Base-by-base conservation (phyloP, 1,284 basidiomycete genomes). In the Naganishia sp. region DNA sequence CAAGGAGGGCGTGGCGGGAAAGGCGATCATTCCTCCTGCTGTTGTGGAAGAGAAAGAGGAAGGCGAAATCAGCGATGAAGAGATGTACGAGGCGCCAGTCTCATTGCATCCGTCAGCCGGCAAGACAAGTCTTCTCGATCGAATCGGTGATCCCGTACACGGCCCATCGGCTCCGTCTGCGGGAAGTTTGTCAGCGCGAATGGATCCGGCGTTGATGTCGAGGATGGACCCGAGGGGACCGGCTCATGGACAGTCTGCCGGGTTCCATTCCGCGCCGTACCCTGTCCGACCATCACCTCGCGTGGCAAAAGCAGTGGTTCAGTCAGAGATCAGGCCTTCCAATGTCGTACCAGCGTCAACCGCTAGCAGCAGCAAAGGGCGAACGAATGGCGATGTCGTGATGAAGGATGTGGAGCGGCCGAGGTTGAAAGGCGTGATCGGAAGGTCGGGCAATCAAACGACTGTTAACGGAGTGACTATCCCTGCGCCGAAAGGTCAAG, bases 51-150 rank as follows among this genome's bases (percentile, higher is more conserved):
- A 61, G 21, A 61, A 61, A 25, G 58, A 61, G 21, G 58, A 61
- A 43, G 58, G 58, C 7, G 58, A 61, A 31, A 61, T 61, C 49
- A 61, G 58, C 17, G 58, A 61, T 11, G 58, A 61, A 31, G 58
- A 61, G 58, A 60, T 60, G 57, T 28, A 52, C 15, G n/a, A 56
- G 41, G 54, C 39, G 6, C 54, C 54, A 17, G 25, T 25, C 4
- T 6, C 35, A 13, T 39, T 6, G 7, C 15, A 31, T 32, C 25
- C 42, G 15, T n/a, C 55, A 18, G 45, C 25, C 15, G 28, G 45
- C 5, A 61, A 28, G 41, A 28, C 58, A 23, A 61, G 58, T 51
- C 47, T 61, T 18, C n/a, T 61, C 21, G 58, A 61, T 15, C 58
- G 58, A 18, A 35, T 61, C 5, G 21, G 47, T 13, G 39, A 41